These are phyloP conservation scores for Geum urbanum DNA, from an alignment of 306 rosid genomes.

Conservation along the genomic window DNA sequence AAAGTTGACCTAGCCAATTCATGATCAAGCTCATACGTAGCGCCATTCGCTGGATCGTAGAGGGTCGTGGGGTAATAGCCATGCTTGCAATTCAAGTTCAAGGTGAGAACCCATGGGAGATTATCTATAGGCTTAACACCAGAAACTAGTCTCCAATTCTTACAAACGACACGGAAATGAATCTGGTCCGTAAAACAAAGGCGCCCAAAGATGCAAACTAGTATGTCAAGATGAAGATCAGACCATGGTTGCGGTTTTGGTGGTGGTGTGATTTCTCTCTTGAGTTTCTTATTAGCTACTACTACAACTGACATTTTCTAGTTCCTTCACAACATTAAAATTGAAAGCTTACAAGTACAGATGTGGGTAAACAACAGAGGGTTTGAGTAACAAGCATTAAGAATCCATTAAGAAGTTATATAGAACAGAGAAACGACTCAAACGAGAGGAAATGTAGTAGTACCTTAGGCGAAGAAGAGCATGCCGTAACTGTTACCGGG, in stretches of 20 bases:
- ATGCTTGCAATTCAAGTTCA: not conserved
- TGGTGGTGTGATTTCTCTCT: slow-evolving; percentile 1
- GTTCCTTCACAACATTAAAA: not conserved
- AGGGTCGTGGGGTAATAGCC: not conserved
- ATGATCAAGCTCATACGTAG: not conserved
- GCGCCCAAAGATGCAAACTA: not conserved
- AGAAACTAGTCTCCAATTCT: slow-evolving; percentile 16
- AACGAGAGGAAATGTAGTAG: too few relatives aligned
- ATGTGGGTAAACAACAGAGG: not conserved
- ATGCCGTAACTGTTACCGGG: not conserved
- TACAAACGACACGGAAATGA: slow-evolving; percentile 15
- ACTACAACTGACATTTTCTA: slow-evolving; percentile 9
- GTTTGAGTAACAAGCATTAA: not conserved
- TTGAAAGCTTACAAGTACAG: not conserved
- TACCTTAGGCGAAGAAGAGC: not conserved
- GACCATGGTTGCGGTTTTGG: slow-evolving; percentile 20
- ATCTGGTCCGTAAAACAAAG: slow-evolving; percentile 4
- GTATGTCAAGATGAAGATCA: slow-evolving; percentile 8
- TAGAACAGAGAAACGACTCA: not conserved
- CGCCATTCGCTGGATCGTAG: not conserved
- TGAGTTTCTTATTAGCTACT: not conserved
- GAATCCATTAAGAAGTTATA: not conserved
- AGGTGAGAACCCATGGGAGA: slow-evolving; percentile 22
- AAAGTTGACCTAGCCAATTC: not conserved
- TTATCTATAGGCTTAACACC: not conserved